These are phyloP conservation scores for Jaenimonas drosophilae DNA, from an alignment of 208 protist genomes.

Conservation along the genomic window DNA sequence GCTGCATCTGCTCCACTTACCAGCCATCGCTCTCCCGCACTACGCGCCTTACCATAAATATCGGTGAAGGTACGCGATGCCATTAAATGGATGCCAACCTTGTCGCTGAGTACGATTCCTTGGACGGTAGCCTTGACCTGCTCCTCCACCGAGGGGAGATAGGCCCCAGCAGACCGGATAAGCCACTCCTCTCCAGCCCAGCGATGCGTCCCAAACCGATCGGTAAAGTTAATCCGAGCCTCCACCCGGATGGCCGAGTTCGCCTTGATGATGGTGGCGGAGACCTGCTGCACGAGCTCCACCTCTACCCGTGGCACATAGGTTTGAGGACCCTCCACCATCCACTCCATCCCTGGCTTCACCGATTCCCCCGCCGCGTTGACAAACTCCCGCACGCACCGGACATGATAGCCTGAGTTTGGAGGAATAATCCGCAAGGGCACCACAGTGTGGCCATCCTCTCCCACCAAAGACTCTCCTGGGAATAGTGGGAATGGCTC, in stretches of 20 bases:
- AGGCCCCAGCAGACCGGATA: constrained; percentile 64
- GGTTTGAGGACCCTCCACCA: constrained; percentile 83
- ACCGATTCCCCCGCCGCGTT: constrained; percentile 9
- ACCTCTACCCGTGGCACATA: constrained; percentile 88
- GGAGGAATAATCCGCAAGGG: constrained; percentile 67
- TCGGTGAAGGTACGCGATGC: constrained; percentile 77
- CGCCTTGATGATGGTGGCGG: constrained; percentile 59
- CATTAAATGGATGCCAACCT: constrained; percentile 69
- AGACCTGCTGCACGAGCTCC: constrained; percentile 53
- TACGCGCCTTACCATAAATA: constrained; percentile 58
- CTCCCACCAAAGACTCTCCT: constrained; percentile 52
- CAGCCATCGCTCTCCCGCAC: constrained; percentile 80
- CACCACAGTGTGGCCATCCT: constrained; percentile 21
- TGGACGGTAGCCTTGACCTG: constrained; percentile 54
- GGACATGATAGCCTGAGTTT: constrained; percentile 80
- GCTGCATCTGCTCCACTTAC: constrained; percentile 77
- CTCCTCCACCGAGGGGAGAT: constrained; percentile 85
- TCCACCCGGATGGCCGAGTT: constrained; percentile 84
- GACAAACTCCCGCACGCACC: constrained; percentile 67
- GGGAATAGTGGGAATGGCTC: constrained; percentile 93
- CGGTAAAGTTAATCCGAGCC: constrained; percentile 62
- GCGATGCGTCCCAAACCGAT: constrained; percentile 45
- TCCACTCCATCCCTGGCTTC: constrained; percentile 86
- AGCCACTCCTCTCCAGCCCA: constrained; percentile 88
- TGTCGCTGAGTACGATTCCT: constrained; percentile 69